Base-by-base conservation (phyloP, 2,329 filamentous ascomycete species). In the Corynespora cassiicola region DNA sequence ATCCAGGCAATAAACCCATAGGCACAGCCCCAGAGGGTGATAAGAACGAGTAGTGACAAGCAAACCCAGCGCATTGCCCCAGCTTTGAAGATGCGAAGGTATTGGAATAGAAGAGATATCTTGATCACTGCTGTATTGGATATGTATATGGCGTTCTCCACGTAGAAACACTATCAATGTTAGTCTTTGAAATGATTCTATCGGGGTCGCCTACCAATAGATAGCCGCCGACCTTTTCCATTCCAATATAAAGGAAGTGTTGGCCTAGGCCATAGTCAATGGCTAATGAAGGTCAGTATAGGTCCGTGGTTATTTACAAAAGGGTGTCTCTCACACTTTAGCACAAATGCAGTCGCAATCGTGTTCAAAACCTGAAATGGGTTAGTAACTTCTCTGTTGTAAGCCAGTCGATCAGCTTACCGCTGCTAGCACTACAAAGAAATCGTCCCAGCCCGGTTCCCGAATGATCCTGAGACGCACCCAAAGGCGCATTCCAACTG, bases 361-460 rank as follows among this genome's bases (percentile, higher is more conserved):
- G 59, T 63, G 21, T 61, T 61, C 6, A 45, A 34, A 1, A 50
- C 8, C 61, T 65, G n/a, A 14, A 18, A n/a, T 7, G 6, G 16
- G 16, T 28, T 14, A 35, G 53, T 10, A 51, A 32, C 18, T 18
- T 12, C 5, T 23, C 19, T 10, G 15, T 19, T 3, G 5, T 7
- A 25, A 15, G n/a, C n/a, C n/a, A n/a, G n/a, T n/a, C n/a, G n/a
- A n/a, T n/a, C n/a, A 8, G 36, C 61, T 19, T 56, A 65, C 63
- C 23, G 46, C 49, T 16, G 63, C 52, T 16, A 66, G 10, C 3
- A 61, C 15, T 2, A 69, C 58, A 10, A 66, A 58, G 3, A 54
- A 36, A 39, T 69, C 66, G 36, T 69, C 66, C 56, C 59, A 66
- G n/a, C 66, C 62, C 4, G 61, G 48, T 33, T 66, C 56, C n/a